Percentiles rank a stretch among this genome's conserved stretches.
Conservation (phyloP, 441 rosid species). For the Euphorbia schlechtendalii region DNA sequence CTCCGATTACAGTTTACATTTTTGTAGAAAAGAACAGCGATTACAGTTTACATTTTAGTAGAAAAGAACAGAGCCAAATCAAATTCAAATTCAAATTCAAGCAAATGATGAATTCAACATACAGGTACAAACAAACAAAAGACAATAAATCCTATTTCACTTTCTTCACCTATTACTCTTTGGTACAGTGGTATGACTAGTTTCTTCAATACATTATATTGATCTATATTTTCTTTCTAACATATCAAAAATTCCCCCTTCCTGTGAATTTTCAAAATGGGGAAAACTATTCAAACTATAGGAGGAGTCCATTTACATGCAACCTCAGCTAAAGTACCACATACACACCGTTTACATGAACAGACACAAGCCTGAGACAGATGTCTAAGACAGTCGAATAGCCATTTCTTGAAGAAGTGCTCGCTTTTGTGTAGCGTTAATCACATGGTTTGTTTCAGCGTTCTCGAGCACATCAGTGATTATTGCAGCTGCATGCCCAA, state of each 20-base stretch:
- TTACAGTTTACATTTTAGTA: too few species aligned
- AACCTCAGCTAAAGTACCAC: slow-evolving; percentile 17
- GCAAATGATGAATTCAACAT: too few species aligned
- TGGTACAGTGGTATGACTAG: neutral
- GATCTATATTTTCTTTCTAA: slow-evolving; percentile 15
- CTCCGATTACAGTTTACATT: too few species aligned
- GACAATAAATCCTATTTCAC: neutral
- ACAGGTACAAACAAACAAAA: too few species aligned
- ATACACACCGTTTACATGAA: neutral
- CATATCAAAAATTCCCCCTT: slow-evolving; percentile 17
- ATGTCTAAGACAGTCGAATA: slow-evolving; percentile 53
- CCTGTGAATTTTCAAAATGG: slow-evolving; percentile 4
- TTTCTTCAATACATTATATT: neutral
- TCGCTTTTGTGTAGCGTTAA: slow-evolving; percentile 81
- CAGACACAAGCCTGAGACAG: neutral
- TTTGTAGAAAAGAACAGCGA: too few species aligned
- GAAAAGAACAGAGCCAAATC: too few species aligned
- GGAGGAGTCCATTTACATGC: slow-evolving; percentile 19
- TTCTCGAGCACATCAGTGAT: slow-evolving; percentile 83
- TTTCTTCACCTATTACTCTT: neutral
- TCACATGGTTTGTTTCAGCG: slow-evolving; percentile 75
- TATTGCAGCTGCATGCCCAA: slow-evolving; percentile 96
- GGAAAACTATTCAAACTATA: slow-evolving; percentile 12
- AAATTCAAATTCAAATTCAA: too few species aligned
- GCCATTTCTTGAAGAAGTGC: slow-evolving; percentile 96